phyloP scores from a whole-genome alignment of 495 filamentous ascomycete genomes.

The Trichoderma asperelloides region DNA sequence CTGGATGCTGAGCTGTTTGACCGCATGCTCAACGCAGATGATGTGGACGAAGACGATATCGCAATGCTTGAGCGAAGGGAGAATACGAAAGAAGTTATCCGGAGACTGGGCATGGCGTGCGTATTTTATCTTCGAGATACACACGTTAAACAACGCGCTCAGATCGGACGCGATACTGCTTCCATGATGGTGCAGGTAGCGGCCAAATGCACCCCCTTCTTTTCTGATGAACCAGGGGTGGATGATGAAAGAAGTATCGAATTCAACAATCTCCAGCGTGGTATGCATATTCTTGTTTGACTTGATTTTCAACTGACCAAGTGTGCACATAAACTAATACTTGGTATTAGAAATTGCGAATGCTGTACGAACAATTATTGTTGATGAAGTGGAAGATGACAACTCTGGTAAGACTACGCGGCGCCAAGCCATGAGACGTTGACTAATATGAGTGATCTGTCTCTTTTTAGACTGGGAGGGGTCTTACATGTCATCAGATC shows the following conservation, averaged over 20 bases:
- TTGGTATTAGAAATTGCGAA: slow-evolving; percentile 29
- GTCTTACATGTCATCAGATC: slow-evolving; percentile 33
- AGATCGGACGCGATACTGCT: slow-evolving; percentile 34
- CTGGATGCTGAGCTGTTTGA: slow-evolving; percentile 48
- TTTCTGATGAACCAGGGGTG: slow-evolving; percentile 26
- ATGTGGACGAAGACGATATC: neutral
- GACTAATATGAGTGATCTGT: neutral
- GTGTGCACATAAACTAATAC: slow-evolving; percentile 15
- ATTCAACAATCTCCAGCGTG: slow-evolving; percentile 30
- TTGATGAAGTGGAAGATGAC: slow-evolving; percentile 47
- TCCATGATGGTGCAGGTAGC: slow-evolving; percentile 32
- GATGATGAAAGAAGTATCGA: slow-evolving; percentile 24
- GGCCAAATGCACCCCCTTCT: slow-evolving; percentile 32
- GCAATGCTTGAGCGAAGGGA: neutral
- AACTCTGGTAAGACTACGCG: slow-evolving; percentile 39
- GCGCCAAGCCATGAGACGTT: neutral
- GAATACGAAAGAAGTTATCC: neutral
- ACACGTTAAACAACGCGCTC: slow-evolving; percentile 28
- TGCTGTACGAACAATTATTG: slow-evolving; percentile 28
- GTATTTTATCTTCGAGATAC: slow-evolving; percentile 39
- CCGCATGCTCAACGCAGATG: slow-evolving; percentile 18
- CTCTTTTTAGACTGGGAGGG: slow-evolving; percentile 32
- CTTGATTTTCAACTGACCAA: neutral
- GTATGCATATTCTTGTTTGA: slow-evolving; percentile 25
- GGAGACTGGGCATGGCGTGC: slow-evolving; percentile 31